These are phyloP conservation scores for Aspergillus aculeatinus DNA, from an alignment of 2,329 filamentous ascomycete genomes.

Conservation along the genomic window DNA sequence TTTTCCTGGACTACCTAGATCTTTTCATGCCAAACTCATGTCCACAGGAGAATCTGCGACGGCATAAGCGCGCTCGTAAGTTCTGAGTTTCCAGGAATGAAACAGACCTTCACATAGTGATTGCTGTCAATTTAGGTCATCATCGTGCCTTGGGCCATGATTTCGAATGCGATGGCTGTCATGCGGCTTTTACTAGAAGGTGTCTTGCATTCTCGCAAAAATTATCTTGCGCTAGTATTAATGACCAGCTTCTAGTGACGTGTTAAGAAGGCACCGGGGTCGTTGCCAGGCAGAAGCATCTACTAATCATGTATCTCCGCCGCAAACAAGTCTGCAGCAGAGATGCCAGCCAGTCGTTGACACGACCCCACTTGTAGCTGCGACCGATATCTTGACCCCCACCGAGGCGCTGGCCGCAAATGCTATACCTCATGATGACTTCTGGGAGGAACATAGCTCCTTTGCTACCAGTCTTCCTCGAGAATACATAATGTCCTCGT, in stretches of 20 bases:
- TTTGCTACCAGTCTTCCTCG: neutral
- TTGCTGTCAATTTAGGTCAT: neutral
- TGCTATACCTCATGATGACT: neutral
- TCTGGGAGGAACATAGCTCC: neutral
- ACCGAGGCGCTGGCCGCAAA: neutral
- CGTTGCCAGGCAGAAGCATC: neutral
- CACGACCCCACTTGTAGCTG: too few species aligned
- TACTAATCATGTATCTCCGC: too few species aligned
- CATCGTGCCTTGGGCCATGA: neutral
- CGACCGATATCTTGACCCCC: too few species aligned
- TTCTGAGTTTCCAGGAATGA: neutral
- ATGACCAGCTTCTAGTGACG: neutral
- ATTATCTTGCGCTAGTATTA: too few species aligned
- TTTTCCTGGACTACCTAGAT: too few species aligned
- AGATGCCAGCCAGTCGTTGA: too few species aligned
- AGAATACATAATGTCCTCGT: neutral
- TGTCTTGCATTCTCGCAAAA: neutral
- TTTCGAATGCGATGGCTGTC: slow-evolving; percentile 4
- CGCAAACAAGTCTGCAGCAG: too few species aligned
- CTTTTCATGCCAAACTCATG: too few species aligned
- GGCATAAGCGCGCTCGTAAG: slow-evolving; percentile 8
- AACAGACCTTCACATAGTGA: neutral
- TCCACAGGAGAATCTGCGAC: slow-evolving; percentile 2
- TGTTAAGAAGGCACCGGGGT: neutral
- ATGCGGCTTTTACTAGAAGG: slow-evolving; percentile 1